Evolutionary conservation across 495 filamentous ascomycete genomes (phyloP), one percentile per base, ranked within the genome.

Genomic region (Hypoxylon fragiforme): DNA sequence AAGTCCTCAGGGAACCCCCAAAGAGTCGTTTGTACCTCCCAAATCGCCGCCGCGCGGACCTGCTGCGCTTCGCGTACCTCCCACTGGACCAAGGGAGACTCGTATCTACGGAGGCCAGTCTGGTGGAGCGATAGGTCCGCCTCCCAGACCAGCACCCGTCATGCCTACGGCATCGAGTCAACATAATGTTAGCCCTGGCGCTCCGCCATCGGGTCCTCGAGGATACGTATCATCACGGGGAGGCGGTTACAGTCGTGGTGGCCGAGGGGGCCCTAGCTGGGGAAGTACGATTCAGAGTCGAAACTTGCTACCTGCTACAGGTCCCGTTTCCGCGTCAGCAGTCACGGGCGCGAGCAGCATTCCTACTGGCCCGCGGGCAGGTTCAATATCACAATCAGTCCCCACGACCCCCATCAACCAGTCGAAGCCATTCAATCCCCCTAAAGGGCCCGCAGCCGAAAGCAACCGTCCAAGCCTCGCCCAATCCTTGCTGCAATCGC

Each of bases 341-440:
- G 36, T 58, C 5, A 60, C 67, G 3, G 66, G 68, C 3, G 61
- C 70, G 2, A 65, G 57, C 26, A 62, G 24, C 20, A 76, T 77
- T 42, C 76, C 74, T 2, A 77, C 74, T 3, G 76, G 76, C 1
- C 76, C 76, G 7, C 63, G 76, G 12, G 73, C 66, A 11, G 46
- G 60, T 26, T 20, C 52, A 15, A 37, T 60, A 7, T 66, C 64
- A 19, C 58, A 64, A 21, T 62, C 62, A 0, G 50, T 62, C 18
- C 55, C 61, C n/a, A 57, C 61, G 22, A 61, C 65, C 3, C 57
- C 68, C 0, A 26, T 62, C 14, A 56, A 62, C 20, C 60, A 62
- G n/a, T 51, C 67, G 18, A 73, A 73, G 19, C 70, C 73, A 0
- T 79, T 79, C 54, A 79, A 79, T 39, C 76, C 76, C 0, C 76